phyloP scores from a whole-genome alignment of 2,329 filamentous ascomycete genomes.

The Ilyonectria robusta region DNA sequence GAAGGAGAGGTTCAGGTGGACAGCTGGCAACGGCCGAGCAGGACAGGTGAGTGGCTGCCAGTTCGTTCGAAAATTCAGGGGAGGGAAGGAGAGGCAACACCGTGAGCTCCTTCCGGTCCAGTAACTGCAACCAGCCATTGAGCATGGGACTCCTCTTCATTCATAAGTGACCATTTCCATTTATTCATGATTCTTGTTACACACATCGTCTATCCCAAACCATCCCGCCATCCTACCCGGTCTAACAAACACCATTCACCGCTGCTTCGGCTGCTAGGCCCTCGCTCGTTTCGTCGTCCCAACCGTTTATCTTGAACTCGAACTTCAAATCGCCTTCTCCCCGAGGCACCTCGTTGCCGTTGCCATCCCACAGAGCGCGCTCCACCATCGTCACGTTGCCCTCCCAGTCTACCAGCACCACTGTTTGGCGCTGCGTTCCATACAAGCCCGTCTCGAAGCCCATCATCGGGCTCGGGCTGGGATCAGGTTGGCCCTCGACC shows the following conservation, averaged over 20 bases:
- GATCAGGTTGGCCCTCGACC: slow-evolving; percentile 56
- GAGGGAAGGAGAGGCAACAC: background rate
- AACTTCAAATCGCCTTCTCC: slow-evolving; percentile 70
- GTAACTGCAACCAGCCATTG: slow-evolving; percentile 1
- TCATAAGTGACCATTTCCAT: background rate
- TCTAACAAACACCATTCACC: slow-evolving; percentile 7
- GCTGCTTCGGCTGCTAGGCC: background rate
- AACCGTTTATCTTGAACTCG: slow-evolving; percentile 69
- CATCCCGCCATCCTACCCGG: background rate
- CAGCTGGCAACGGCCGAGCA: slow-evolving; percentile 23
- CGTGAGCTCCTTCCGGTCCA: slow-evolving; percentile 10
- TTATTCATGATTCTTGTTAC: background rate
- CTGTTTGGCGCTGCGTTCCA: slow-evolving; percentile 75
- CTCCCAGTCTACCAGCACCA: slow-evolving; percentile 74
- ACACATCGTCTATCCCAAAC: background rate
- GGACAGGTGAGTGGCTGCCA: background rate
- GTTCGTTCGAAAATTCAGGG: background rate
- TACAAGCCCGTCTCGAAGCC: slow-evolving; percentile 73
- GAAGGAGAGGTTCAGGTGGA: background rate
- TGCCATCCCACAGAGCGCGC: slow-evolving; percentile 71
- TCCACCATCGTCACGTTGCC: slow-evolving; percentile 73
- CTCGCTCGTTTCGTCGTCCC: slow-evolving; percentile 53
- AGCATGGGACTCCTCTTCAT: slow-evolving; percentile 12
- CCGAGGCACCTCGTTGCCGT: slow-evolving; percentile 67
- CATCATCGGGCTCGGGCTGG: slow-evolving; percentile 48